Percentiles rank a stretch among this genome's conserved stretches.
Conservation (phyloP, 2,329 filamentous ascomycete species). For the Diaporthe sp. region DNA sequence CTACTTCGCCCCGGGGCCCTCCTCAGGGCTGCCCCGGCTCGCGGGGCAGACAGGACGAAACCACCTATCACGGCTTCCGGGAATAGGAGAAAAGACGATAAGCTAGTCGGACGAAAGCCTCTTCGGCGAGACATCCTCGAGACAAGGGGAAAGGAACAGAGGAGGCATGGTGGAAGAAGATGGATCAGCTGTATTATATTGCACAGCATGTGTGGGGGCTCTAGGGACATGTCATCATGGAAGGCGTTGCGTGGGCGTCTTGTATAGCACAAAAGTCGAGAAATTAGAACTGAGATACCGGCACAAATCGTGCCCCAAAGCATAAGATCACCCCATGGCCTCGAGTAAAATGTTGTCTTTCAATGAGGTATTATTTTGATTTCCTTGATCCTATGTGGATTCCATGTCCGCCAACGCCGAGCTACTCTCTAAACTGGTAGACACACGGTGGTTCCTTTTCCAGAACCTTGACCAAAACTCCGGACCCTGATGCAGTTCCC, state of each 20-base stretch:
- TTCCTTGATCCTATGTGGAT: background rate
- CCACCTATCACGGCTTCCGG: background rate
- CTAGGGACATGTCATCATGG: background rate
- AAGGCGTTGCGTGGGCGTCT: conserved; percentile 8
- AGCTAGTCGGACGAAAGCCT: background rate
- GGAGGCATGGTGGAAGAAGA: background rate
- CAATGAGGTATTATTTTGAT: background rate
- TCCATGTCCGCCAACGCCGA: conserved; percentile 10
- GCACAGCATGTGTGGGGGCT: no score
- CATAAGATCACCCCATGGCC: background rate
- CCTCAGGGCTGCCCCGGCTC: background rate
- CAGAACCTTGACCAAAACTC: conserved; percentile 12
- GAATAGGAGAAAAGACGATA: no score
- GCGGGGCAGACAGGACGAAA: background rate
- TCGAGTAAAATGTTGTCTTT: background rate
- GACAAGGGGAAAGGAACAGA: background rate
- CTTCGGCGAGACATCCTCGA: background rate
- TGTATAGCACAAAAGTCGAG: background rate
- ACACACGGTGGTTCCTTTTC: conserved; percentile 1
- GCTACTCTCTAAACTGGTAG: conserved; percentile 10
- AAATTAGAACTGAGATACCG: conserved; percentile 4
- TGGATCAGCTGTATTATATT: conserved; percentile 4
- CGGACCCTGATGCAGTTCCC: conserved; percentile 1
- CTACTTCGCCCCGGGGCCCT: background rate
- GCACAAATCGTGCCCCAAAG: background rate